Evolutionary conservation across 139 green algal species (phyloP), one percentile per base, ranked within the genome.

Genomic region (Coccomyxa sp.): DNA sequence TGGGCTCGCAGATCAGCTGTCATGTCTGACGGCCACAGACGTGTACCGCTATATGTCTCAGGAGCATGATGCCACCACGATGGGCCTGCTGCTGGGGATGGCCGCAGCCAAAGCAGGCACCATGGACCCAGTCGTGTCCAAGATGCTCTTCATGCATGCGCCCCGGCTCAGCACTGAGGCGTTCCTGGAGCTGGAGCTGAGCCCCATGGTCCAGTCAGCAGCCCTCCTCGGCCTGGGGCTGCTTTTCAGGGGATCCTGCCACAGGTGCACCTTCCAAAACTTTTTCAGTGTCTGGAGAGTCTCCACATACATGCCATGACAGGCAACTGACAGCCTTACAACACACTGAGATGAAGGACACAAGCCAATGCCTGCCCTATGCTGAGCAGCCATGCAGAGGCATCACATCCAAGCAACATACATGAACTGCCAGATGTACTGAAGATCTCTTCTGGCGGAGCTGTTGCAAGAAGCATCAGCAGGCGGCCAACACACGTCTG

Each of bases 121-220:
- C 34, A 86, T 91, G 80, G 90, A 99, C 77, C 50, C 86, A 7
- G 82, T 87, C 29, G 88, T 95, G 35, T 88, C 82, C 34, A 93
- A 92, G 71, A 96, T 96, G 87, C 90, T 99, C 68, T 94, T 96
- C 76, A 90, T 99, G 82, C 96, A 99, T 86, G 79, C 99, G 36
- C 96, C 96, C n/a, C 87, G 92, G 0, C 80, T 89, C 29, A 93
- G 97, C 82, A 94, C 93, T 12, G 29, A 84, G 34, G 87, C 75
- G 69, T 97, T 96, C 82, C 94, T 94, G 1, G 96, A 99, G 78
- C 86, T 99, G 9, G 96, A 99, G 85, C 89, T 99, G 24, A 89
- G 90, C 2, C 82, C 95, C 5, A 81, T 94, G 38, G 92, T 98
- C 39, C 92, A 96, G 86, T 82, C 91, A 0, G 90, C 95, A 0